Evolutionary conservation across 768 basidiomycete genomes (phyloP).

Genomic region (Termitomyces sp.): DNA sequence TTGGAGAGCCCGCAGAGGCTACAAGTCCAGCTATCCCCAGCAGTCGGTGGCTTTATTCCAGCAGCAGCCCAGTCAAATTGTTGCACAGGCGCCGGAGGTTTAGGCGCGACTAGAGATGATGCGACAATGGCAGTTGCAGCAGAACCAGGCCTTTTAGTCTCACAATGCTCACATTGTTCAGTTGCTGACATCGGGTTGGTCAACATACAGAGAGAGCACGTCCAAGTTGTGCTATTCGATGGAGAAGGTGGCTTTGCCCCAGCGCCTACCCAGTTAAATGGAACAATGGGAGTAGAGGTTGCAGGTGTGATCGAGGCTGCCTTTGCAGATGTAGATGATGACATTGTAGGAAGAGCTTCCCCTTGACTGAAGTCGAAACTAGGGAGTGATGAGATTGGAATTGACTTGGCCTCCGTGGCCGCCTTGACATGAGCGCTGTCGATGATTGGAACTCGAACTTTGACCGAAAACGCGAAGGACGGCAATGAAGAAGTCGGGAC

Average conservation of each 20-base stretch:
- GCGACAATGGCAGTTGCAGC: constrained; percentile 4
- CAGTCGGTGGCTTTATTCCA: constrained; percentile 46
- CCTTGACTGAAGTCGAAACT: constrained; percentile 30
- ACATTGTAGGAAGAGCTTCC: not conserved
- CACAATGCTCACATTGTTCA: constrained; percentile 13
- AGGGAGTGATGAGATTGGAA: constrained; percentile 45
- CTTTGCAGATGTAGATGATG: not conserved
- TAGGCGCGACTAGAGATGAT: not conserved
- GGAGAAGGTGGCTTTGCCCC: constrained; percentile 9
- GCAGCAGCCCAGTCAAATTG: constrained; percentile 64
- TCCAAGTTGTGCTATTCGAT: constrained; percentile 7
- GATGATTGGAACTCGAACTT: constrained; percentile 20
- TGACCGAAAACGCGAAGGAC: constrained; percentile 31
- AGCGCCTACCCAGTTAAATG: constrained; percentile 15
- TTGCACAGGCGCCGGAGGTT: constrained; percentile 19
- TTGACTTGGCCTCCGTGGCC: constrained; percentile 34
- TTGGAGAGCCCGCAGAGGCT: constrained; percentile 50
- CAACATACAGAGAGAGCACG: constrained; percentile 12
- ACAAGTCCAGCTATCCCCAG: constrained; percentile 52
- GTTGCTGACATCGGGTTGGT: constrained; percentile 9
- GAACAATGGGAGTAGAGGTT: constrained; percentile 3
- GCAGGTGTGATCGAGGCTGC: not conserved
- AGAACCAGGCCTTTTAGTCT: constrained; percentile 7
- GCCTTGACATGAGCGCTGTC: constrained; percentile 23
- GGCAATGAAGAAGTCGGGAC: constrained; percentile 30